Evolutionary conservation across 2,329 filamentous ascomycete species (phyloP).

Genomic region (Aspergillus latus): DNA sequence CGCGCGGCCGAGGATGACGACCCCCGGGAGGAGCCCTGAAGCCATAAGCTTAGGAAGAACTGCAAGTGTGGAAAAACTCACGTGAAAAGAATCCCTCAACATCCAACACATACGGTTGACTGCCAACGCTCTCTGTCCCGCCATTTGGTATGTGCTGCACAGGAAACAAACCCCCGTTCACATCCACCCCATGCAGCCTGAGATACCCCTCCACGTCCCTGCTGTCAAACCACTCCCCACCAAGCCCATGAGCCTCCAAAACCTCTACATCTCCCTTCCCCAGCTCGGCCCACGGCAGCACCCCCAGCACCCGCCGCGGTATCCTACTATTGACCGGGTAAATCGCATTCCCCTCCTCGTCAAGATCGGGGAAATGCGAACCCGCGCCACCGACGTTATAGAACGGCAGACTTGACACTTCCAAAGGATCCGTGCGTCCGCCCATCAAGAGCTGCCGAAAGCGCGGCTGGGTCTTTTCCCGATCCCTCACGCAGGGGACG

Average conservation of each 20-base stretch:
- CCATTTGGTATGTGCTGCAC: not conserved
- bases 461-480: constrained; percentile 40
- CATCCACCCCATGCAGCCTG: constrained; percentile 7
- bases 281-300: not conserved
- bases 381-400: constrained; percentile 67
- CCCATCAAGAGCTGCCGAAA: constrained; percentile 42
- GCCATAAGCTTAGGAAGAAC: not conserved
- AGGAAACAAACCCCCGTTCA: constrained; percentile 7
- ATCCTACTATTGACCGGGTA: constrained; percentile 29
- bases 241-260: constrained; percentile 20
- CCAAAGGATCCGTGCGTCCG: constrained; percentile 50
- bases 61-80: not conserved
- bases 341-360: constrained; percentile 35
- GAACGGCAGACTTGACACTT: constrained; percentile 62
- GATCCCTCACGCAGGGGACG: constrained; percentile 57
- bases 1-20: constrained; percentile 2
- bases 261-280: not conserved
- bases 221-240: constrained; percentile 24
- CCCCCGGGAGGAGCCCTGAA: constrained; percentile 55
- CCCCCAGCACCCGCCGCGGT: constrained; percentile 20
- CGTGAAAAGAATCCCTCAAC: constrained; percentile 2
- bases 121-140: not conserved
- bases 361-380: constrained; percentile 56
- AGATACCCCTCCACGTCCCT: constrained; percentile 25
- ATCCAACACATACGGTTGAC: not conserved